These are phyloP conservation scores for Phytophthora sansomeana DNA, from an alignment of 352 stramenopile genomes.

Conservation along the genomic window DNA sequence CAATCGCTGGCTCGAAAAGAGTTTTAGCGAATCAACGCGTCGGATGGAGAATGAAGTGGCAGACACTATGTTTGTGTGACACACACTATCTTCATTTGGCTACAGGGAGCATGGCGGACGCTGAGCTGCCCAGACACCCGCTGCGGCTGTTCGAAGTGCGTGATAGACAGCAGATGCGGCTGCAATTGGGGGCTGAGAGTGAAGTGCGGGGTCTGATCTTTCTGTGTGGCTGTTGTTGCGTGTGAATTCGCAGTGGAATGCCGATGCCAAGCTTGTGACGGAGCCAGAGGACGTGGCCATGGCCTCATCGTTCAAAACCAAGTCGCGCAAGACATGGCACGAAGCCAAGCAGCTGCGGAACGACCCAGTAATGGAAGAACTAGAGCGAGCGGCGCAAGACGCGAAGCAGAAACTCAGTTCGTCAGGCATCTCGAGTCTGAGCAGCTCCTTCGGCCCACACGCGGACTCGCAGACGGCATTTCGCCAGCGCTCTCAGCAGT, in stretches of 20 bases:
- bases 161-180: background rate
- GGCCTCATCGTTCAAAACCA: constrained; percentile 53
- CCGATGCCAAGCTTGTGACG: constrained; percentile 22
- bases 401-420: constrained; percentile 31
- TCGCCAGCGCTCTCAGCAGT: constrained; percentile 64
- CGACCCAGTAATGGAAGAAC: constrained; percentile 50
- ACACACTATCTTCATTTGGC: background rate
- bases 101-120: constrained; percentile 7
- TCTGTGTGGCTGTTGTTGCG: constrained; percentile 2
- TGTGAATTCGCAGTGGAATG: constrained; percentile 1
- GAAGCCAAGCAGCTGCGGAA: constrained; percentile 51
- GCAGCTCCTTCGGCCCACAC: constrained; percentile 16
- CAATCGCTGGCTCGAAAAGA: constrained; percentile 20
- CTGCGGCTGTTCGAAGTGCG: constrained; percentile 39
- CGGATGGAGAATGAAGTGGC: background rate
- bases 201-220: background rate
- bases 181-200: background rate
- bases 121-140: constrained; percentile 24
- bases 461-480: constrained; percentile 39
- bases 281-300: constrained; percentile 48
- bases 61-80: background rate
- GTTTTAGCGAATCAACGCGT: constrained; percentile 29
- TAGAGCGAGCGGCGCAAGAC: constrained; percentile 38
- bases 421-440: constrained; percentile 14
- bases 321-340: constrained; percentile 55